phyloP scores from a whole-genome alignment of 2,329 filamentous ascomycete genomes.

The Beauveria varroae region DNA sequence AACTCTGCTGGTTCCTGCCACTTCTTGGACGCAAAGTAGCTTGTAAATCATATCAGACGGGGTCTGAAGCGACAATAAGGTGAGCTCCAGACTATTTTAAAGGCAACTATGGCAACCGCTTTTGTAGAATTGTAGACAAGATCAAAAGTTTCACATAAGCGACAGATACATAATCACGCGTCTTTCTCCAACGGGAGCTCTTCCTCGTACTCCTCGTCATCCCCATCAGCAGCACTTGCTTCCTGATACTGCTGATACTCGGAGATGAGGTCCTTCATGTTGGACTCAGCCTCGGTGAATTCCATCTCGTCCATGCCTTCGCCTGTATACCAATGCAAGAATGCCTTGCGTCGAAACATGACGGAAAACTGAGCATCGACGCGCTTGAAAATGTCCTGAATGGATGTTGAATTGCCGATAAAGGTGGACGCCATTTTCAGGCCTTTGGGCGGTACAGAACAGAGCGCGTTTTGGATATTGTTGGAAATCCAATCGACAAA shows the following conservation, averaged over 20 bases:
- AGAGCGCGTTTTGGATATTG: slow-evolving; percentile 99
- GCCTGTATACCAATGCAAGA: slow-evolving; percentile 99
- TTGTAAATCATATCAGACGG: not conserved
- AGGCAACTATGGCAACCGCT: no score
- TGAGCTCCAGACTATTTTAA: no score
- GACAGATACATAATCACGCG: not conserved
- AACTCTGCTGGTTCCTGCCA: not conserved
- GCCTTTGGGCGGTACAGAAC: slow-evolving; percentile 94
- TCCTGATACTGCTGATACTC: slow-evolving; percentile 99
- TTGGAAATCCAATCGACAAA: slow-evolving; percentile 99
- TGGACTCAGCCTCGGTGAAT: slow-evolving; percentile 99
- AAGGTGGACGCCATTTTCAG: slow-evolving; percentile 99
- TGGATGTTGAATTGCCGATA: slow-evolving; percentile 97
- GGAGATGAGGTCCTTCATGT: slow-evolving; percentile 99
- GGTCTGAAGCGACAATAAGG: not conserved
- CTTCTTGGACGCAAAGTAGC: not conserved
- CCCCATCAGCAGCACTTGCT: slow-evolving; percentile 85
- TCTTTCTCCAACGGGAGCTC: slow-evolving; percentile 33
- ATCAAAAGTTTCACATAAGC: not conserved
- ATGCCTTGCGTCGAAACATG: slow-evolving; percentile 99
- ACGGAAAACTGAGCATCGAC: slow-evolving; percentile 98
- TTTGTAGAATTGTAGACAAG: no score
- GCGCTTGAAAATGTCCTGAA: slow-evolving; percentile 99
- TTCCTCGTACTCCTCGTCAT: slow-evolving; percentile 92
- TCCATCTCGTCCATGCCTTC: slow-evolving; percentile 99